phyloP scores from a whole-genome alignment of 768 basidiomycete species.

The Kwoniella shandongensis region DNA sequence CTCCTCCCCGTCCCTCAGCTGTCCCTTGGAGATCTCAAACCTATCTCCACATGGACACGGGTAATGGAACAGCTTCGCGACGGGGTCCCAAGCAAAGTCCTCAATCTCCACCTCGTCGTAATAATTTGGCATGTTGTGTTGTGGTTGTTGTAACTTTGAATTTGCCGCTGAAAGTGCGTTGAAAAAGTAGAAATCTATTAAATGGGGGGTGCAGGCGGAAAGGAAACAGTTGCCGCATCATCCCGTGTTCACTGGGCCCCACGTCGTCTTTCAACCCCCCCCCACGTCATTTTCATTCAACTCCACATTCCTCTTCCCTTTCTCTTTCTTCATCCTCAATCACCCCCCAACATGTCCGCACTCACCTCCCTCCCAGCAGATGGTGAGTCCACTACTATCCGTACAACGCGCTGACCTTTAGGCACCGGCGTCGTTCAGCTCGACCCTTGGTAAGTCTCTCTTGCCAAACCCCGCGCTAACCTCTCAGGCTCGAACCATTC shows the following conservation, averaged over 20 bases:
- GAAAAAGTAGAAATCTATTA: background rate
- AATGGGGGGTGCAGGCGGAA: no score
- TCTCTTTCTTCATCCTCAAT: background rate
- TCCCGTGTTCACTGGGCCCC: no score
- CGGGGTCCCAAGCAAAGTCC: constrained; percentile 85
- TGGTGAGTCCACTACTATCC: constrained; percentile 4
- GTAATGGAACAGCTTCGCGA: constrained; percentile 83
- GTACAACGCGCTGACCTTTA: background rate
- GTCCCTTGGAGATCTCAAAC: constrained; percentile 86
- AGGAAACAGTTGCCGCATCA: no score
- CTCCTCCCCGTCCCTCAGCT: constrained; percentile 86
- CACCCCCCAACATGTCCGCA: background rate
- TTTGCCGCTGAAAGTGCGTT: background rate
- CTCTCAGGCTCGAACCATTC: constrained; percentile 53
- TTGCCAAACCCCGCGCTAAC: background rate
- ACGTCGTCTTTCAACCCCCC: background rate
- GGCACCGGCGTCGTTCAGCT: constrained; percentile 48
- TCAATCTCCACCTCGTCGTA: constrained; percentile 98
- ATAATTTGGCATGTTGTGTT: constrained; percentile 46
- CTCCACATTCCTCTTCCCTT: background rate
- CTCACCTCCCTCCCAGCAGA: constrained; percentile 6
- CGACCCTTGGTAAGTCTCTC: constrained; percentile 51
- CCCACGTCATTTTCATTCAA: background rate
- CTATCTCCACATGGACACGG: constrained; percentile 97
- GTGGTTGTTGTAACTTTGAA: background rate